These are phyloP conservation scores for Hemileccinum rubropunctum DNA, from an alignment of 768 basidiomycete species.

Conservation along the genomic window DNA sequence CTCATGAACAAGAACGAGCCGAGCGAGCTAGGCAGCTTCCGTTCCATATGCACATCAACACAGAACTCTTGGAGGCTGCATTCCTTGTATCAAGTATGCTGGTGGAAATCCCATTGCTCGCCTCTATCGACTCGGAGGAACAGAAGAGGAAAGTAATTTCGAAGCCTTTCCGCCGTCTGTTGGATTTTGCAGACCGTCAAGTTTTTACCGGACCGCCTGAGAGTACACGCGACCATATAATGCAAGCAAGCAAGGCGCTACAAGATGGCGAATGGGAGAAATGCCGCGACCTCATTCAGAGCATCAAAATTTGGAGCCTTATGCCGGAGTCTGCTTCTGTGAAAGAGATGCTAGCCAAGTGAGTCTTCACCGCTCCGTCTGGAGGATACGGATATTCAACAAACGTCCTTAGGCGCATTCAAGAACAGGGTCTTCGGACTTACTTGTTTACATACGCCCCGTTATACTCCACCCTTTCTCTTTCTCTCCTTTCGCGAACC, in stretches of 20 bases:
- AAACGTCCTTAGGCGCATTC: constrained; percentile 72
- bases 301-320: constrained; percentile 97
- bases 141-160: constrained; percentile 89
- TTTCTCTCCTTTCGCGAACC: constrained; percentile 81
- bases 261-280: constrained; percentile 98
- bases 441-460: constrained; percentile 96
- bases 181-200: constrained; percentile 97
- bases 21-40: constrained; percentile 95
- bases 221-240: constrained; percentile 97
- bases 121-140: constrained; percentile 93
- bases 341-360: constrained; percentile 96
- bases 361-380: constrained; percentile 26
- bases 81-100: constrained; percentile 99
- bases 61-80: constrained; percentile 94
- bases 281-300: constrained; percentile 88
- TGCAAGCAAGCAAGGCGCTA: constrained; percentile 97
- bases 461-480: constrained; percentile 87
- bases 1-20: constrained; percentile 95
- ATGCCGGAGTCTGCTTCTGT: constrained; percentile 87
- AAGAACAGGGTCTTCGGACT: constrained; percentile 95
- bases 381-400: not conserved
- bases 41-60: constrained; percentile 99
- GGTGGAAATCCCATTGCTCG: constrained; percentile 92
- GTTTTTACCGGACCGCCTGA: constrained; percentile 99
- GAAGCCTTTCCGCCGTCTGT: constrained; percentile 92